A percentile compares a stretch with the other conserved stretches of the same genome.
Evolutionary conservation across 2,329 filamentous ascomycete species (phyloP).

Genomic region (Chaetomiaceae sp.): DNA sequence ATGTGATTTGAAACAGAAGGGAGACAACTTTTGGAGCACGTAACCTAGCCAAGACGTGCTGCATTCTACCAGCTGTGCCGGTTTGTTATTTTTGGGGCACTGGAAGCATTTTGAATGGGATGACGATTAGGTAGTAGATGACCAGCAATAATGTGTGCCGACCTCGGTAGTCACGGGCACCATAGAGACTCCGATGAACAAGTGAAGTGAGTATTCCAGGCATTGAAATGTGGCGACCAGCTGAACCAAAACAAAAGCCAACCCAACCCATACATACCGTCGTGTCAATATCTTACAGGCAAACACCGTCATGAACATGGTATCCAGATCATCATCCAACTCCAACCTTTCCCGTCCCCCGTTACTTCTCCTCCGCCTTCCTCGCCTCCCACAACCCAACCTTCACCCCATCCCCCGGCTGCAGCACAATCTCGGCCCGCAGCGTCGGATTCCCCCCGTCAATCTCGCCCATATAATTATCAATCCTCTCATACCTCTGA

Average conservation of each 20-base stretch:
- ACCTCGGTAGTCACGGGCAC: too few relatives aligned
- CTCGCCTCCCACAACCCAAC: slow-evolving; percentile 52
- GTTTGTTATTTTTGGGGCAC: too few relatives aligned
- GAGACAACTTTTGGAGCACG: too few relatives aligned
- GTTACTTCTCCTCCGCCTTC: slow-evolving; percentile 17
- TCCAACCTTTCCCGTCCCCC: background rate
- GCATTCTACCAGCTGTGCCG: too few relatives aligned
- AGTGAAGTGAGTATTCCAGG: background rate
- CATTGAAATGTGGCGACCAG: background rate
- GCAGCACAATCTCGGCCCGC: slow-evolving; percentile 57
- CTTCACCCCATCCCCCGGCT: slow-evolving; percentile 54
- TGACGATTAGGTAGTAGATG: too few relatives aligned
- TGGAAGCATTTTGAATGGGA: too few relatives aligned
- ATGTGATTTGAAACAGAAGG: slow-evolving; percentile 2
- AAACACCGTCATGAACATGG: background rate
- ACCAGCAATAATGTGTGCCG: too few relatives aligned
- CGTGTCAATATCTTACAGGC: background rate
- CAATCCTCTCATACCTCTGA: slow-evolving; percentile 64
- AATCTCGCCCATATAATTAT: slow-evolving; percentile 51
- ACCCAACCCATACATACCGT: background rate
- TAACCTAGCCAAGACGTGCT: too few relatives aligned
- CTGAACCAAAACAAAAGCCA: background rate
- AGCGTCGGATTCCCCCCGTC: slow-evolving; percentile 51
- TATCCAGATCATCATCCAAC: background rate
- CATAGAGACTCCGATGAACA: background rate